Evolutionary conservation across 23 red algal genomes (phyloP).

Genomic region (Gracilaria domingensis): DNA sequence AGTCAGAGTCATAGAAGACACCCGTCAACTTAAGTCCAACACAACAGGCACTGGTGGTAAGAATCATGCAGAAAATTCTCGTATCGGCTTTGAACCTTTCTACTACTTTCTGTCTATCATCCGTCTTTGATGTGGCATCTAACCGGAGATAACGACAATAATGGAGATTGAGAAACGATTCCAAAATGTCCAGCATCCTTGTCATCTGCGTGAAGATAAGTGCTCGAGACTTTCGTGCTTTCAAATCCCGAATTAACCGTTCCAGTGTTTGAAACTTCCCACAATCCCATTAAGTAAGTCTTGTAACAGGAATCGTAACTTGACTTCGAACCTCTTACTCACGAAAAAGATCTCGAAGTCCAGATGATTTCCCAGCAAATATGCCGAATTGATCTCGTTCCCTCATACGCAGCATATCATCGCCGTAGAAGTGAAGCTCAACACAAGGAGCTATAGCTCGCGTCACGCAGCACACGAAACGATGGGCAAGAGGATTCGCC

Average conservation of each 20-base stretch:
- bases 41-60: constrained; percentile 86
- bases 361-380: not conserved
- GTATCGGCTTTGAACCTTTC: constrained; percentile 91
- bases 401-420: constrained; percentile 20
- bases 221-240: constrained; percentile 72
- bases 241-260: constrained; percentile 60
- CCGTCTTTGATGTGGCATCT: constrained; percentile 87
- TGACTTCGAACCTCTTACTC: constrained; percentile 56
- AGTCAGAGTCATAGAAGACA: constrained; percentile 98
- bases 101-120: constrained; percentile 84
- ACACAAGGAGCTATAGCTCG: constrained; percentile 34
- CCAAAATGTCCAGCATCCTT: constrained; percentile 93
- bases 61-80: constrained; percentile 89
- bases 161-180: constrained; percentile 91
- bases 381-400: not conserved
- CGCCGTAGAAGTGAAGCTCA: constrained; percentile 46
- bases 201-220: constrained; percentile 98
- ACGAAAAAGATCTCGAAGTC: constrained; percentile 49
- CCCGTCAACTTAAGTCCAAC: constrained; percentile 95
- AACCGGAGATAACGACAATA: constrained; percentile 79
- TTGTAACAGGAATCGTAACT: constrained; percentile 83
- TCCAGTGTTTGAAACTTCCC: constrained; percentile 93
- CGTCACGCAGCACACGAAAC: constrained; percentile 45
- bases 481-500: constrained; percentile 32
- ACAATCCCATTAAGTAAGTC: constrained; percentile 95